Evolutionary conservation across 1,139 yeast species (phyloP).

Genomic region (Diutina pseudorugosa): DNA sequence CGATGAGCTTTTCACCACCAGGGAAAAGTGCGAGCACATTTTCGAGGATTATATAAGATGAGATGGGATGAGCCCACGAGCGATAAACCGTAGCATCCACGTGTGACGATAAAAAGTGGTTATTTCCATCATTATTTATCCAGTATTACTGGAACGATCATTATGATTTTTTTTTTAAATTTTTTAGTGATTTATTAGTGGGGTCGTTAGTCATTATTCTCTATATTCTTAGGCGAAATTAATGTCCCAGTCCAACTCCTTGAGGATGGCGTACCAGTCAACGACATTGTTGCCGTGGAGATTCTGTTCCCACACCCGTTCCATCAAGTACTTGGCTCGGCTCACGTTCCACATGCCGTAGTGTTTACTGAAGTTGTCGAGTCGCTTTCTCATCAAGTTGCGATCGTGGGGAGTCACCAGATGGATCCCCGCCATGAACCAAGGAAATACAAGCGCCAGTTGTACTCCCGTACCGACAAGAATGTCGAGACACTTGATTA

Average conservation of each 20-base stretch:
- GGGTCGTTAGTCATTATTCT: not conserved
- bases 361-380: conserved; percentile 43
- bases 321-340: conserved; percentile 47
- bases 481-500: conserved; percentile 46
- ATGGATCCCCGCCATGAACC: conserved; percentile 67
- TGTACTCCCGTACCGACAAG: conserved; percentile 58
- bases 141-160: too few relatives aligned
- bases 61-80: not conserved
- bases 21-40: not conserved
- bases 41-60: not conserved
- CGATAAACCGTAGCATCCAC: too few relatives aligned
- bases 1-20: not conserved
- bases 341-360: conserved; percentile 60
- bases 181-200: too few relatives aligned
- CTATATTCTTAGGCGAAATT: conserved; percentile 40
- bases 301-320: conserved; percentile 35
- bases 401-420: conserved; percentile 42
- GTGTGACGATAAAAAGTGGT: too few relatives aligned
- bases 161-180: too few relatives aligned
- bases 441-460: conserved; percentile 61
- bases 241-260: conserved; percentile 63
- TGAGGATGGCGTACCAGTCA: conserved; percentile 55
- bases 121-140: too few relatives aligned
- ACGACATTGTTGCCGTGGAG: conserved; percentile 25
- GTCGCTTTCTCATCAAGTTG: conserved; percentile 35